phyloP scores from a whole-genome alignment of 2,329 filamentous ascomycete genomes.

The Endothia cerciana region DNA sequence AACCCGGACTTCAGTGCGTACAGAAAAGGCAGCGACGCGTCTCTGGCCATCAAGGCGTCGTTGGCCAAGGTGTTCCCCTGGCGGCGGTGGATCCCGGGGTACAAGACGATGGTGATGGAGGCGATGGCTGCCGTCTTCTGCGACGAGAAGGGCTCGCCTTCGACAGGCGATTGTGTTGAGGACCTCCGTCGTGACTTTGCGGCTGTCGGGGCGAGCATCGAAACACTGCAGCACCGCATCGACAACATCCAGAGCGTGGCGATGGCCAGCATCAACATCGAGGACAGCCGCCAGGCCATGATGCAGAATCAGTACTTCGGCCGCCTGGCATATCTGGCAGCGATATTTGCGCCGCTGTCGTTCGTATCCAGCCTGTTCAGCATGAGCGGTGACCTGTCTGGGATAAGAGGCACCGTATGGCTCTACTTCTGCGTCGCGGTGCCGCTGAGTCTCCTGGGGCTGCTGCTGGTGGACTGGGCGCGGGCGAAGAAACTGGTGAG shows the following conservation, averaged over 20 bases:
- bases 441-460: background rate
- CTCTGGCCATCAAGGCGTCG: background rate
- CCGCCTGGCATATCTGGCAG: background rate
- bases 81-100: background rate
- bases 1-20: conserved; percentile 7
- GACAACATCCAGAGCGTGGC: conserved; percentile 3
- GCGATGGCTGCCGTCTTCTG: background rate
- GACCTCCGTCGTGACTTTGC: background rate
- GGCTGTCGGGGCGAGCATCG: background rate
- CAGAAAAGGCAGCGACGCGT: background rate
- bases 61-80: background rate
- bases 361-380: conserved; percentile 7
- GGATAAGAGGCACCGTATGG: background rate
- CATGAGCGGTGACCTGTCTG: background rate
- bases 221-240: background rate
- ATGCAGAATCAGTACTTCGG: conserved; percentile 3
- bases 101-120: conserved; percentile 1
- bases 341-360: conserved; percentile 3
- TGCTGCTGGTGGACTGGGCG: background rate
- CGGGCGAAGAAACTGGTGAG: background rate
- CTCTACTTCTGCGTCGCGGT: background rate
- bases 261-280: conserved; percentile 4
- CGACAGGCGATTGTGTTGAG: background rate
- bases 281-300: background rate
- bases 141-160: background rate